Base-by-base conservation (phyloP, 139 green algal species). In the Eudorina sp. region DNA sequence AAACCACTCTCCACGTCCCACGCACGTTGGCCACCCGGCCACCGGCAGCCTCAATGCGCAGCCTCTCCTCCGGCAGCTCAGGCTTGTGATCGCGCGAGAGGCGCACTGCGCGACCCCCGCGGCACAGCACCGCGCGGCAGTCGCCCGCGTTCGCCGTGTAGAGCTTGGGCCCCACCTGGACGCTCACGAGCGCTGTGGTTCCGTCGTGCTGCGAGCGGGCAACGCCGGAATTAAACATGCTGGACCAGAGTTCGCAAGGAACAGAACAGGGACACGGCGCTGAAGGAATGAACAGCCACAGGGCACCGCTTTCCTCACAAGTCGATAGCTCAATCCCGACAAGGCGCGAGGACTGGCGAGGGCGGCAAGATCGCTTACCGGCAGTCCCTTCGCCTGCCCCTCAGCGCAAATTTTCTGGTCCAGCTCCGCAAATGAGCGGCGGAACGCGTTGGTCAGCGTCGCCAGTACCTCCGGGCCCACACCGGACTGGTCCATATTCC, bases 81-180 rank as follows among this genome's bases (percentile, higher is more conserved):
- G 94, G 94, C 86, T 95, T 97, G 92, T 97, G 94, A 53, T 97
- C 94, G 27, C 92, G 90, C 0, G 92, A 94, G 9, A 97, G 91
- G 27, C 90, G 89, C 55, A 94, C 40, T 4, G 93, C 92, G 27
- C 40, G 31, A 25, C 79, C 88, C 60, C 82, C 86, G 34, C 93
- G 90, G 82, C 84, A 88, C 83, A 96, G 84, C 75, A 96, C 93
- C 4, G 94, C 94, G 36, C 94, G 91, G 75, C 83, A 92, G 89
- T 96, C 94, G 27, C 94, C 92, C 29, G 76, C 87, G 58, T 94
- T 92, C 11, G 91, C 89, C 14, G 90, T 79, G 76, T 90, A 92
- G 25, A 94, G 68, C 46, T 66, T 72, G 41, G 38, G 45, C 4
- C 89, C 91, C 29, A 89, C 41, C 13, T 90, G 89, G 78, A 94